Evolutionary conservation across 2,329 filamentous ascomycete genomes (phyloP).

Genomic region (Stachybotrys chlorohalonatus): DNA sequence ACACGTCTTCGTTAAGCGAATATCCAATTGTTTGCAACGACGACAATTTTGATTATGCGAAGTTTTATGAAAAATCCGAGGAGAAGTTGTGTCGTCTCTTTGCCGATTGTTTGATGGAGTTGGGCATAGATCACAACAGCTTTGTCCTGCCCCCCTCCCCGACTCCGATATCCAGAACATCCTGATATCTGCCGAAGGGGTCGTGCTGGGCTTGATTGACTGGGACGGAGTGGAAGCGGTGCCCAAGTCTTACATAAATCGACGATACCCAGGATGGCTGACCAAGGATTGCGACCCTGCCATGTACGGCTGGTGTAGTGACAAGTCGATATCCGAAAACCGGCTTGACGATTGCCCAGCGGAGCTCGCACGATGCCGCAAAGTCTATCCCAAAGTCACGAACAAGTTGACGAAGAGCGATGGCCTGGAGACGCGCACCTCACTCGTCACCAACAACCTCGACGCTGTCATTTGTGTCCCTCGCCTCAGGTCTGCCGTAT

Average conservation of each 20-base stretch:
- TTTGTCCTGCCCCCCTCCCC: slow-evolving; percentile 18
- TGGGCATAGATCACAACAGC: background rate
- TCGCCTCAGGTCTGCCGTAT: background rate
- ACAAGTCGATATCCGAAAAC: background rate
- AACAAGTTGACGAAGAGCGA: background rate
- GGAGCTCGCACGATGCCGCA: background rate
- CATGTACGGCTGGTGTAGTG: background rate
- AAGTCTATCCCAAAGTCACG: background rate
- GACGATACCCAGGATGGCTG: background rate
- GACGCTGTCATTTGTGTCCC: background rate
- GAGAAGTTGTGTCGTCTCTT: background rate
- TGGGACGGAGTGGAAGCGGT: slow-evolving; percentile 16
- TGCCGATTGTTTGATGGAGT: background rate
- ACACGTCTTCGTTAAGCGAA: background rate
- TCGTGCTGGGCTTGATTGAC: slow-evolving; percentile 17
- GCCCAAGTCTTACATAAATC: slow-evolving; percentile 14
- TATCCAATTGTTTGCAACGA: background rate
- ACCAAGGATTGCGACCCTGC: background rate
- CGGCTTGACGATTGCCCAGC: background rate
- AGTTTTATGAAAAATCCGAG: background rate
- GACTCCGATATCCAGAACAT: slow-evolving; percentile 20
- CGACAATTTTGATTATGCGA: background rate
- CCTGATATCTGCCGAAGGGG: slow-evolving; percentile 16
- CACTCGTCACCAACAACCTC: background rate
- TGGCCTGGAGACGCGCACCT: background rate